phyloP scores from a whole-genome alignment of 108 stramenopile genomes.

The Aurantiochytrium sp. region DNA sequence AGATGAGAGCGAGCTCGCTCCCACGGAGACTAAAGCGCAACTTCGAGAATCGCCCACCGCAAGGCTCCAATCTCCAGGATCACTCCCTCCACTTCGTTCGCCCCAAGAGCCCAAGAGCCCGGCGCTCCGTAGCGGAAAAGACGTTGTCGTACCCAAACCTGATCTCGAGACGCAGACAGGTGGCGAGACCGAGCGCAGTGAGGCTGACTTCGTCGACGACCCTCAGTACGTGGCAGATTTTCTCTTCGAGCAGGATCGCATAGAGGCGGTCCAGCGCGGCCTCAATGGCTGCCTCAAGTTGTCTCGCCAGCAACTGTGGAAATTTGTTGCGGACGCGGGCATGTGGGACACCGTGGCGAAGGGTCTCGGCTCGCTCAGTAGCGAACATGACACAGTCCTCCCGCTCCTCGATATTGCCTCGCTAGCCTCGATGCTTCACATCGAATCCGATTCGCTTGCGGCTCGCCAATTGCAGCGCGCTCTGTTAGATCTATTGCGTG shows the following conservation, averaged over 20 bases:
- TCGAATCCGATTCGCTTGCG: not conserved
- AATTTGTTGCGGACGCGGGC: not conserved
- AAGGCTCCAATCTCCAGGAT: too few relatives aligned
- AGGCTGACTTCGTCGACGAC: not conserved
- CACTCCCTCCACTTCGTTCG: too few relatives aligned
- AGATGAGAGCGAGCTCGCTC: too few relatives aligned
- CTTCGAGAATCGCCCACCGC: too few relatives aligned
- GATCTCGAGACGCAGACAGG: too few relatives aligned
- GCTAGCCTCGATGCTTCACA: not conserved
- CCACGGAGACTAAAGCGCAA: too few relatives aligned
- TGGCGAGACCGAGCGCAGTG: not conserved
- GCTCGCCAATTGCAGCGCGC: not conserved
- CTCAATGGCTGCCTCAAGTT: not conserved
- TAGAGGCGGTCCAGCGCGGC: not conserved
- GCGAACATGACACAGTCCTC: not conserved
- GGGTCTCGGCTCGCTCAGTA: not conserved
- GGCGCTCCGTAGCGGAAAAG: too few relatives aligned
- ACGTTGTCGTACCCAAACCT: too few relatives aligned
- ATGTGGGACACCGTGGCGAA: slow-evolving; percentile 7
- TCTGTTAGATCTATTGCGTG: not conserved
- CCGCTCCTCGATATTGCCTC: not conserved
- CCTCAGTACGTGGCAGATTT: not conserved
- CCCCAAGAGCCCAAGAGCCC: too few relatives aligned
- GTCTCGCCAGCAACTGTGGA: not conserved
- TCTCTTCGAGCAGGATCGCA: slow-evolving; percentile 7